Evolutionary conservation across 768 basidiomycete genomes (phyloP), one percentile per base, ranked within the genome.

Genomic region (Dentipellis fragilis): DNA sequence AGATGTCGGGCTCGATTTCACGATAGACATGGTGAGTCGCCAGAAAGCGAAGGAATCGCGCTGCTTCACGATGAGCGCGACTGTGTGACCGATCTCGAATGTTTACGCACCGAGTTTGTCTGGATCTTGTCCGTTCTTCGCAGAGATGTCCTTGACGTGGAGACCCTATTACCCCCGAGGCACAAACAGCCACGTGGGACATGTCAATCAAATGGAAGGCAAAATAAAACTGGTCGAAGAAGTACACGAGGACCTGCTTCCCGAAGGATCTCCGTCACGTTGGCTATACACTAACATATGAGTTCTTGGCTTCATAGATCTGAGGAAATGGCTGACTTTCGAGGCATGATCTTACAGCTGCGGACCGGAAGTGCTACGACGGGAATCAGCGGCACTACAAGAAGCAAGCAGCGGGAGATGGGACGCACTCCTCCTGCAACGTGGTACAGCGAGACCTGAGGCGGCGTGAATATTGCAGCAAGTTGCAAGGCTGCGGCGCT

Each of bases 21-120:
- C 22, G 22, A 55, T 66, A 66, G 51, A 67, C 57, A 55, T 65
- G 62, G 38, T 58, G 54, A 3, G 64, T 58, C 6, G 65, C 65
- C 16, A 66, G 60, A 8, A 58, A 53, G 14, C 66, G 61, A 6
- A 67, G 57, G 35, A 60, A 40, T n/a, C 62, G 65, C 6, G 54
- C 63, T 67, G 29, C 10, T 23, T 7, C 19, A 21, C 42, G 42
- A 39, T n/a, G 38, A 11, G 19, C 21, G 6, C 39, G 9, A 2
- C 1, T 16, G 16, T 14, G 2, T 19, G 16, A 14, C 12, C 12
- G 16, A 8, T 19, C 10, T 17, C 12, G 7, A 4, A 10, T 11
- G 9, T 0, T 11, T 12, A n/a, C 37, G 19, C 39, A 53, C 52
- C 39, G 5, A 40, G 19, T 7, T 23, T 21, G n/a, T 16, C 14